A percentile compares a stretch with the other conserved stretches of the same genome.
phyloP scores from a whole-genome alignment of 495 filamentous ascomycete genomes.

The Aspergillus mulundensis region DNA sequence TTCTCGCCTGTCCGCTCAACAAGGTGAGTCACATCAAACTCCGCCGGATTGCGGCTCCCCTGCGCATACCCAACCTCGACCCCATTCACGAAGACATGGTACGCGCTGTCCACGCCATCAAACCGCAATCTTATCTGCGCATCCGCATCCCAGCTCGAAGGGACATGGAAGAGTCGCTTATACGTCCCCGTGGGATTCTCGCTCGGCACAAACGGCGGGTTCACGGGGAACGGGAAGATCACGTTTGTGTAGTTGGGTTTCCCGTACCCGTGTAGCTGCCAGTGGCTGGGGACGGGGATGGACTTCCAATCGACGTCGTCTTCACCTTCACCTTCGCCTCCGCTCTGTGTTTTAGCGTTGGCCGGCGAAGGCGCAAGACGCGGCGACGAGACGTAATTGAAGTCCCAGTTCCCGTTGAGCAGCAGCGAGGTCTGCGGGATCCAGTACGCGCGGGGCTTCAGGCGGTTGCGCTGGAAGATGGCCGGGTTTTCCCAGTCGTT shows the following conservation, averaged over 20 bases:
- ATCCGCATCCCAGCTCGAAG: constrained; percentile 31
- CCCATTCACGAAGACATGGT: constrained; percentile 61
- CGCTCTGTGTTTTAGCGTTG: constrained; percentile 14
- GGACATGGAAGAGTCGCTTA: constrained; percentile 48
- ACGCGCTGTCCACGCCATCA: constrained; percentile 65
- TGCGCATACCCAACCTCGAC: constrained; percentile 60
- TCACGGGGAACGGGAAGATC: constrained; percentile 57
- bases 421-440: constrained; percentile 45
- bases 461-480: constrained; percentile 59
- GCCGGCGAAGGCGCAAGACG: constrained; percentile 32
- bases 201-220: constrained; percentile 55
- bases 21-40: constrained; percentile 54
- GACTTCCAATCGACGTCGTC: constrained; percentile 39
- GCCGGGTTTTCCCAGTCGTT: constrained; percentile 19
- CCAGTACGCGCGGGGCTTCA: constrained; percentile 59
- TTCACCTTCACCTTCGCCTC: constrained; percentile 12
- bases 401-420: constrained; percentile 60
- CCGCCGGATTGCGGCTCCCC: constrained; percentile 58
- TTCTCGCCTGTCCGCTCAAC: constrained; percentile 43
- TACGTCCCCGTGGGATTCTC: constrained; percentile 63
- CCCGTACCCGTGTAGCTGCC: constrained; percentile 65
- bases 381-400: constrained; percentile 50
- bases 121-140: constrained; percentile 57
- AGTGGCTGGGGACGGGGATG: constrained; percentile 63
- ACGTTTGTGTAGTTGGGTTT: constrained; percentile 63